A percentile compares a stretch with the other conserved stretches of the same genome.
Evolutionary conservation across 768 basidiomycete genomes (phyloP).

Genomic region (Candolleomyces aberdarensis): DNA sequence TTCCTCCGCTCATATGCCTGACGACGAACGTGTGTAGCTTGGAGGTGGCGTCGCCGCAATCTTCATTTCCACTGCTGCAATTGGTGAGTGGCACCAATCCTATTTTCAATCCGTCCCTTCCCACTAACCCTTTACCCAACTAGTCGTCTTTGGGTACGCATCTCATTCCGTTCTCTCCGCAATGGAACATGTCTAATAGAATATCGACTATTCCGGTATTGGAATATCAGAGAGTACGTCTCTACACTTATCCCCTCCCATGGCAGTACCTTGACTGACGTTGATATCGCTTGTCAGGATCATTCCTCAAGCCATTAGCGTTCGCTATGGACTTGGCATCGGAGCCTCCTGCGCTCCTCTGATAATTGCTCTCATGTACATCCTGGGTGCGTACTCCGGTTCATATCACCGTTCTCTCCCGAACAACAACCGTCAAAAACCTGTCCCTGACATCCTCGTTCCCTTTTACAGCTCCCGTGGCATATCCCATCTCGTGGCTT

Average conservation of each 20-base stretch:
- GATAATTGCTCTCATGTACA: conserved; percentile 70
- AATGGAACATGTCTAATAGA: not conserved
- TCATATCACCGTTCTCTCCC: not conserved
- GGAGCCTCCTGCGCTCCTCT: conserved; percentile 80
- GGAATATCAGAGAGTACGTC: conserved; percentile 65
- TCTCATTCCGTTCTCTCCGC: conserved; percentile 15
- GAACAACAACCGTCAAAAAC: too few relatives aligned
- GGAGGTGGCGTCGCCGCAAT: conserved; percentile 74
- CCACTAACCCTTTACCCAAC: not conserved
- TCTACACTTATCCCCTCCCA: conserved; percentile 12
- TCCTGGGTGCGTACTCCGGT: conserved; percentile 45
- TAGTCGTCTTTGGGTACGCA: conserved; percentile 77
- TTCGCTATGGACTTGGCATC: conserved; percentile 76
- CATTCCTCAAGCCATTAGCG: conserved; percentile 72
- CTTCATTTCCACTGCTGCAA: conserved; percentile 70
- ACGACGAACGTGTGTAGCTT: conserved; percentile 23
- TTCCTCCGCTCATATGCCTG: not conserved
- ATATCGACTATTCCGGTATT: not conserved
- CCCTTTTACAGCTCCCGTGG: conserved; percentile 59
- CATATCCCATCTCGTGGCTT: conserved; percentile 77
- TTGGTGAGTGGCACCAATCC: conserved; percentile 39
- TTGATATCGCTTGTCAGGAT: conserved; percentile 28
- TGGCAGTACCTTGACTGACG: not conserved
- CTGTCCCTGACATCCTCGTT: conserved; percentile 14
- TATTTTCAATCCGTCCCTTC: not conserved